A percentile compares a stretch with the other conserved stretches of the same genome.
These are phyloP conservation scores for Pseudonitzschia pungens DNA, from an alignment of 108 stramenopile species.

Conservation along the genomic window DNA sequence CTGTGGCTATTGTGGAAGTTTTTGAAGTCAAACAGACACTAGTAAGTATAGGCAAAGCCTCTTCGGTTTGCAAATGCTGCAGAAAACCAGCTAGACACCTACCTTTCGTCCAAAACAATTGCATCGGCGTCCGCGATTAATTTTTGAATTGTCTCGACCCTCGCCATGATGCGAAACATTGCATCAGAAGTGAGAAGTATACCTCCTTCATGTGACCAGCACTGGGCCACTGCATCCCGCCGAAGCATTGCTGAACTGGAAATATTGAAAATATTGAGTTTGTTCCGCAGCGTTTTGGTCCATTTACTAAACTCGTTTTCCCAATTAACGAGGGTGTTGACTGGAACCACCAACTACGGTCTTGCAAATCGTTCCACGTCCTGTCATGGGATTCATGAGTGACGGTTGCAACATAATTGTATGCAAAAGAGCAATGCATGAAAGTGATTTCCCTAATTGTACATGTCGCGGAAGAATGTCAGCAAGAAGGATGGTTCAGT, in stretches of 20 bases:
- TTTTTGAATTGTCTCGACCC: conserved; percentile 9
- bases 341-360: conserved; percentile 65
- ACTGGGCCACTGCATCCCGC: conserved; percentile 2
- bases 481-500: too few relatives aligned
- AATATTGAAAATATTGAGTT: conserved; percentile 37
- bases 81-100: neutral
- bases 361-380: conserved; percentile 33
- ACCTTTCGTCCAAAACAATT: conserved; percentile 63
- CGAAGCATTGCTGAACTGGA: neutral
- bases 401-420: conserved; percentile 60
- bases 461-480: too few relatives aligned
- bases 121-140: conserved; percentile 52
- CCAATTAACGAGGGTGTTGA: conserved; percentile 72
- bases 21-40: too few relatives aligned
- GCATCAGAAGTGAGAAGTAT: conserved; percentile 49
- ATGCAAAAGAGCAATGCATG: conserved; percentile 54
- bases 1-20: conserved; percentile 49
- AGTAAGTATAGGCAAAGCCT: too few relatives aligned
- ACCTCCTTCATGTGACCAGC: conserved; percentile 42
- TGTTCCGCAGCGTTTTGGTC: conserved; percentile 38
- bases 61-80: too few relatives aligned
- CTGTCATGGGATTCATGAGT: conserved; percentile 9
- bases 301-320: conserved; percentile 71
- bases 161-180: conserved; percentile 34
- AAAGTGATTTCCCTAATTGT: conserved; percentile 53